Evolutionary conservation across 371 early-diverging fungal genomes (phyloP), one percentile per base, ranked within the genome.

Genomic region (Haplosporangium sp.): DNA sequence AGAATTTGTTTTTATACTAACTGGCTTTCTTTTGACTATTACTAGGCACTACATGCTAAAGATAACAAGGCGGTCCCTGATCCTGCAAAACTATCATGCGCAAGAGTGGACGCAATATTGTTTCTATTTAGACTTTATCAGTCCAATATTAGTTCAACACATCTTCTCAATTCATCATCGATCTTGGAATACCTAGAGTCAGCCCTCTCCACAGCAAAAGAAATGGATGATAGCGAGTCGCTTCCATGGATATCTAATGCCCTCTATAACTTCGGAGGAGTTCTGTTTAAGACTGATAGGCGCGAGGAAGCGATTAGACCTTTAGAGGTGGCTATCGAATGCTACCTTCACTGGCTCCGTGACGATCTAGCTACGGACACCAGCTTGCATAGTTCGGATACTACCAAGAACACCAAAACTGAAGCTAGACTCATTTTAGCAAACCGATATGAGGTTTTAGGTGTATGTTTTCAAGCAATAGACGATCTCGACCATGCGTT

Each of bases 231-330:
- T 40, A 44, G 20, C 3, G 82, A 76, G 45, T 82, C 82, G 15
- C 65, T 82, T 1, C 72, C 63, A 4, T 82, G 82, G 82, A 76
- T 82, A 1, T 82, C 82, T n/a, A 82, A 82, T 42, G 82, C 82
- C 2, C 60, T 82, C 13, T 82, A 72, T 64, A 82, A 75, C 63
- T 59, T 56, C 19, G 76, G 82, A 1, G 76, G 76, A 1, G 45
- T 60, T 0, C 69, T 82, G 4, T 76, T 69, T 69, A 75, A 76
- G 38, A 3, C 64, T 1, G 65, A 70, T 10, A 72, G 57, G 39
- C 63, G 65, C 8, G 35, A 34, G 35, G 72, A 75, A 39, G 82
- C 82, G 0, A 61, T 72, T 34, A 40, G 50, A 6, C 82, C 76
- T 17, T 56, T 82, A 1, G 56, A 69, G 19, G 20, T 35, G 8